Evolutionary conservation across 352 stramenopile genomes (phyloP).

Genomic region (Albugo candida): DNA sequence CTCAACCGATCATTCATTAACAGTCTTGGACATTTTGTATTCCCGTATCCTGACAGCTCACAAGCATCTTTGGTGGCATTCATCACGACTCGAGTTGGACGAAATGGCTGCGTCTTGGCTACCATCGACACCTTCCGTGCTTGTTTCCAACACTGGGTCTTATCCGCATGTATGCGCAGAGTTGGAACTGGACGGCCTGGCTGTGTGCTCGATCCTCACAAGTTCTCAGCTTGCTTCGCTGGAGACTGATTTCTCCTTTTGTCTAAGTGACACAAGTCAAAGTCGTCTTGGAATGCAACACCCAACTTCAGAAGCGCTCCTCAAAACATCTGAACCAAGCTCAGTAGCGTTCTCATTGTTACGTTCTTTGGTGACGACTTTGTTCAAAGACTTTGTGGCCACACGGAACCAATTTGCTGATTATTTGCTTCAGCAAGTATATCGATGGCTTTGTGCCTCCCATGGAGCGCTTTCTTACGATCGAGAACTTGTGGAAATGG

Average conservation of each 20-base stretch:
- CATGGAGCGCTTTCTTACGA: conserved; percentile 86
- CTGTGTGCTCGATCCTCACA: conserved; percentile 58
- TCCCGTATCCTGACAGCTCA: conserved; percentile 81
- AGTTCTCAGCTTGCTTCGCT: conserved; percentile 52
- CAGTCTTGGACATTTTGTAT: conserved; percentile 89
- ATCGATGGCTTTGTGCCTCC: conserved; percentile 83
- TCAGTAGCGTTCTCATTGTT: conserved; percentile 82
- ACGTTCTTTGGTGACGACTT: conserved; percentile 80
- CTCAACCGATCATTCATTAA: conserved; percentile 58
- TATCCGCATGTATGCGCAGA: conserved; percentile 75
- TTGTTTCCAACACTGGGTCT: conserved; percentile 80
- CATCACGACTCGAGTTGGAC: conserved; percentile 26
- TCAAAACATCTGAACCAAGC: background rate
- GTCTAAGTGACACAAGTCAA: conserved; percentile 19
- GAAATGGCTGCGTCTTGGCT: background rate
- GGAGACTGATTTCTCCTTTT: conserved; percentile 18
- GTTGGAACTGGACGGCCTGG: conserved; percentile 46
- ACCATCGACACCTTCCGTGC: conserved; percentile 15
- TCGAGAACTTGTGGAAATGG: conserved; percentile 83
- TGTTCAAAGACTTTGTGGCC: conserved; percentile 86
- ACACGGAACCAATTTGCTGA: conserved; percentile 86
- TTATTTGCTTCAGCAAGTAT: conserved; percentile 91
- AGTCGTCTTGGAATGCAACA: conserved; percentile 61
- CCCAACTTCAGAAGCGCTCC: conserved; percentile 18
- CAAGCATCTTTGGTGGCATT: conserved; percentile 93